Conservation (phyloP, 1,284 basidiomycete species). For the Cutaneotrichosporon dermatis region DNA sequence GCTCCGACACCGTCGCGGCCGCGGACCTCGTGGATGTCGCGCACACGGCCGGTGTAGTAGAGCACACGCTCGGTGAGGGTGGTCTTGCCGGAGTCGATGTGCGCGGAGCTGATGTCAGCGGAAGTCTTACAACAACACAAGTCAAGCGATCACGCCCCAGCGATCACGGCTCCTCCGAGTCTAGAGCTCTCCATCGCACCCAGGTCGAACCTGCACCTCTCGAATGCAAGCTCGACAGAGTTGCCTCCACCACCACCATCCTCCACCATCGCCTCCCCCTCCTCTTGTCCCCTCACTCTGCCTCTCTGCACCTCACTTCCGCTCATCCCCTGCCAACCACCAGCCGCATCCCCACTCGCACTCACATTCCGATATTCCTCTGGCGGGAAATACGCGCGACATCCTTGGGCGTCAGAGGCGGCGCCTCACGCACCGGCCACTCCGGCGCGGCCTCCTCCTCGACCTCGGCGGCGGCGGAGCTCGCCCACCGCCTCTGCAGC, state of each 20-base stretch:
- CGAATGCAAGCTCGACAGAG: no score
- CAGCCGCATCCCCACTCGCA: neutral
- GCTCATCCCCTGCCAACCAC: no score
- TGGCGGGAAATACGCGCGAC: conserved; percentile 39
- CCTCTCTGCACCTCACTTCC: no score
- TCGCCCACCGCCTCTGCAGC: conserved; percentile 1
- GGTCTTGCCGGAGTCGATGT: conserved; percentile 97
- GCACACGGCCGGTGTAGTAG: conserved; percentile 93
- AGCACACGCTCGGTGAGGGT: conserved; percentile 93
- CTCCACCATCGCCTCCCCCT: no score
- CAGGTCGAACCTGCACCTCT: no score
- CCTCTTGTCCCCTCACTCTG: no score
- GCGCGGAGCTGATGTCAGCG: conserved; percentile 59
- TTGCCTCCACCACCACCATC: no score
- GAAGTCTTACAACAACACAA: no score
- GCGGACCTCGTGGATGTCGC: conserved; percentile 95
- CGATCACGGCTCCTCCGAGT: no score
- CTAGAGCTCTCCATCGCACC: no score
- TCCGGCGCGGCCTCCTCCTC: conserved; percentile 21
- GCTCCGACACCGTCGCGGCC: conserved; percentile 94
- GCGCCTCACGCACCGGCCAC: conserved; percentile 44
- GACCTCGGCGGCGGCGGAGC: conserved; percentile 17
- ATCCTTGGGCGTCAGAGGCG: conserved; percentile 39
- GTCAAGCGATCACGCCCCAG: no score
- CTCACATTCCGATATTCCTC: conserved; percentile 50